Base-by-base conservation (phyloP, 2,329 filamentous ascomycete species). In the Epicoccum nigrum region DNA sequence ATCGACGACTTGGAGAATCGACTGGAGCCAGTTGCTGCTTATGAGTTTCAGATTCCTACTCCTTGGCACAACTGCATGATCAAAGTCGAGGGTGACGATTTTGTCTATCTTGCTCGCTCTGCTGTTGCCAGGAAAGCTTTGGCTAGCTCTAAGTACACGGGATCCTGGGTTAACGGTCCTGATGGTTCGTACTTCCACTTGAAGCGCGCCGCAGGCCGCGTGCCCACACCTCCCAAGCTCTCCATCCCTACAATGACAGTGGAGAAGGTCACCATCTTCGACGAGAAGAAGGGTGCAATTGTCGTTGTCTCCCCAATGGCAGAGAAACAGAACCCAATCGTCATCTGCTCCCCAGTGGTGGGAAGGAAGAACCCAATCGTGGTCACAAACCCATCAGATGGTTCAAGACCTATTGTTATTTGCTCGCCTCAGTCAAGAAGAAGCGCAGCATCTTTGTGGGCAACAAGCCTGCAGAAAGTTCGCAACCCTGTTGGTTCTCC, bases 11-110 rank as follows among this genome's bases (percentile, higher is more conserved):
- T 76, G 2, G 67, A 69, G n/a, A 57, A 60, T 17, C 58, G 60
- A 17, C 46, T 62, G 17, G 64, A 66, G 46, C 61, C 60, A 9
- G 59, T 64, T 19, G 58, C 61, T 0, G 58, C 60, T 13, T 68
- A 67, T 41, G 63, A 68, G 23, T 69, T 68, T 45, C 68, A 70
- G 41, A 63, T 77, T 4, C 76, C 75, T 0, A 77, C 75, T 1
- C 75, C 74, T 0, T 77, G 76, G 76, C 76, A 78, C 60, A 77
- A 77, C 55, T 74, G 69, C 34, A 65, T 76, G 23, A 70, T 74
- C 42, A 65, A 65, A 53, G 60, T 70, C 2, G 65, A 67, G 34
- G 66, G 67, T 16, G 65, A 69, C 31, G 60, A 67, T 4, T 52
- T 62, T 13, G 30, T 68, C 34, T 70, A 69, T 35, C 46, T 70